A percentile compares a stretch with the other conserved stretches of the same genome.
These are phyloP conservation scores for Zea luxurians DNA, from an alignment of 176 grass and related monocot genomes.

Conservation along the genomic window DNA sequence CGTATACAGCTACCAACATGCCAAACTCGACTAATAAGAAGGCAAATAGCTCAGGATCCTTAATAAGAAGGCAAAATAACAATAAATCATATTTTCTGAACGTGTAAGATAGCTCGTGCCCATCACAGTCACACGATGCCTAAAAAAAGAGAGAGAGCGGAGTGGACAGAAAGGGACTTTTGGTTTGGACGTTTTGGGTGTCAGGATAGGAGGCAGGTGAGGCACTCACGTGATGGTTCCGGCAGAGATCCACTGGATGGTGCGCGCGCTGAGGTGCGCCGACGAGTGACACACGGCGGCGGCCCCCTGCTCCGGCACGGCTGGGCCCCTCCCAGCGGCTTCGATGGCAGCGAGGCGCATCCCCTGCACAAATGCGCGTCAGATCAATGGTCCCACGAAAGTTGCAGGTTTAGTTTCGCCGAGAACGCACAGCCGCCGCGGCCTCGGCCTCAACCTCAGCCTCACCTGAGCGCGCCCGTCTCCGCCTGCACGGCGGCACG, in stretches of 20 bases:
- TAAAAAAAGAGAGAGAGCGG: too few relatives aligned
- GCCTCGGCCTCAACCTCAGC: too few relatives aligned
- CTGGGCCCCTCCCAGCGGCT: conserved; percentile 1
- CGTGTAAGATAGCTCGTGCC: not conserved
- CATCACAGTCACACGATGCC: too few relatives aligned
- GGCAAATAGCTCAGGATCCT: not conserved
- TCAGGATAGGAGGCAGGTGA: not conserved
- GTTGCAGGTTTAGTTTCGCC: not conserved
- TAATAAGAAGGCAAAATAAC: not conserved
- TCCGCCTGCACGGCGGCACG: conserved; percentile 8
- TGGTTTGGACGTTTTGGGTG: not conserved
- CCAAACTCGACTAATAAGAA: not conserved
- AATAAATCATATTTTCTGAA: not conserved
- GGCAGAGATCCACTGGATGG: conserved; percentile 81
- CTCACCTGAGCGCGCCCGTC: conserved; percentile 41
- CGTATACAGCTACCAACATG: not conserved
- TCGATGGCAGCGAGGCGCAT: conserved; percentile 42
- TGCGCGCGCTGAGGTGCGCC: conserved; percentile 43
- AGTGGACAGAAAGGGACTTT: not conserved
- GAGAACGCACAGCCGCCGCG: not conserved
- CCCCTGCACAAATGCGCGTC: conserved; percentile 31
- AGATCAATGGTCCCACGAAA: not conserved
- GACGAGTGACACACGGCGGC: conserved; percentile 51
- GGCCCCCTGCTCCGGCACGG: not conserved
- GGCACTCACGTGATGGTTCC: conserved; percentile 69